These are phyloP conservation scores for Phytophthora podocarpi DNA, from an alignment of 352 stramenopile genomes.

Conservation along the genomic window DNA sequence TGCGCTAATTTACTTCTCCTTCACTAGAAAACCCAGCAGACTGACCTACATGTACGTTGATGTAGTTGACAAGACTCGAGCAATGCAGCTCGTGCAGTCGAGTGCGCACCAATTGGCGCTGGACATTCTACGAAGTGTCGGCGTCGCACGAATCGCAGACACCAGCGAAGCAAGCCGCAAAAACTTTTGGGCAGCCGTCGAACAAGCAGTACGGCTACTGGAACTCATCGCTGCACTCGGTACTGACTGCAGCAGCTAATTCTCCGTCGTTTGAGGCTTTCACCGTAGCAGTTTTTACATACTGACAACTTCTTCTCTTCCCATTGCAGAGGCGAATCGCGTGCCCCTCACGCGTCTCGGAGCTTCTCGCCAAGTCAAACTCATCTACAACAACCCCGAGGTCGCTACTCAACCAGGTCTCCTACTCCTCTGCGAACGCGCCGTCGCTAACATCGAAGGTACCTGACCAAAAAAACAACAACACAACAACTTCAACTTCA, in stretches of 20 bases:
- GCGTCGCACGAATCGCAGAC: conserved; percentile 8
- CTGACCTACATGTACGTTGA: too few relatives aligned
- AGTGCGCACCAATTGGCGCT: conserved; percentile 57
- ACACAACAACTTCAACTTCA: not conserved
- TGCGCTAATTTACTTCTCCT: not conserved
- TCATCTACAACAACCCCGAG: conserved; percentile 59
- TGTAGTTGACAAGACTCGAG: conserved; percentile 32
- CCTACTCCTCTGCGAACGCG: conserved; percentile 57
- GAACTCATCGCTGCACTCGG: conserved; percentile 54
- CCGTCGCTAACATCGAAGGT: conserved; percentile 62
- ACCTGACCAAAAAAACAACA: conserved; percentile 39
- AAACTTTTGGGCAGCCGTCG: conserved; percentile 30
- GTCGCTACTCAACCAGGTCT: conserved; percentile 38
- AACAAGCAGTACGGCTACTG: conserved; percentile 60
- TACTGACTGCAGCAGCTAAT: too few relatives aligned
- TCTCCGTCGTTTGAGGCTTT: too few relatives aligned
- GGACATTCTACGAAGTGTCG: conserved; percentile 39
- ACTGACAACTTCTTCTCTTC: too few relatives aligned
- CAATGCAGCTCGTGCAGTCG: conserved; percentile 44
- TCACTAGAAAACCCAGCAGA: too few relatives aligned
- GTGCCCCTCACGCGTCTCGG: conserved; percentile 61
- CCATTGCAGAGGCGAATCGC: conserved; percentile 46
- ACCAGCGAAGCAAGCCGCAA: conserved; percentile 4
- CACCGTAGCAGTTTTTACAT: too few relatives aligned
- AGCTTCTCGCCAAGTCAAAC: conserved; percentile 55